Percentiles rank a stretch among this genome's conserved stretches.
Conservation (phyloP, 2,329 filamentous ascomycete species). For the Aspergillus texensis region DNA sequence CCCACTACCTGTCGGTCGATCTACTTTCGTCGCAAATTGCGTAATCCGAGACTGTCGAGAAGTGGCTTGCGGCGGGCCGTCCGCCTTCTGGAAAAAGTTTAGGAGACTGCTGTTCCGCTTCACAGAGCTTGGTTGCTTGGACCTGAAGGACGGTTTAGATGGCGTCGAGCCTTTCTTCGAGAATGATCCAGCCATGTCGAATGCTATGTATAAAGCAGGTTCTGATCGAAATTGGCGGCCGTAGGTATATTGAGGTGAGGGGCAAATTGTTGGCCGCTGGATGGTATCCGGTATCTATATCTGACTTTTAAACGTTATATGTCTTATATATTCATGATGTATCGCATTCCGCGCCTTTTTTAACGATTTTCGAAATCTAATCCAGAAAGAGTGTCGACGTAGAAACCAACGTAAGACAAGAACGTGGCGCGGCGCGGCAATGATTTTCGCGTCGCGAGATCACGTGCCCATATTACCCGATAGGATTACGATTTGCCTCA, state of each 20-base stretch:
- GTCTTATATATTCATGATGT: neutral
- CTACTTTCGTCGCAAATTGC: constrained; percentile 37
- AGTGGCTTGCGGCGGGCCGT: constrained; percentile 55
- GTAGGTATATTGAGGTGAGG: neutral
- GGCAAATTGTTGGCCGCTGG: neutral
- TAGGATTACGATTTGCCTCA: neutral
- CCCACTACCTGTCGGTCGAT: constrained; percentile 30
- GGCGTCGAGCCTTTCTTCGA: constrained; percentile 30
- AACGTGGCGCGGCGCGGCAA: constrained; percentile 16
- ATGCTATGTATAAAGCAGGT: neutral
- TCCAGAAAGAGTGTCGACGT: neutral
- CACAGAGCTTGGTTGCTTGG: constrained; percentile 21
- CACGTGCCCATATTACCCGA: constrained; percentile 19
- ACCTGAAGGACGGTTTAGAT: constrained; percentile 17
- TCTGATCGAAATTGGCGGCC: neutral
- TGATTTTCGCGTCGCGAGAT: constrained; percentile 24
- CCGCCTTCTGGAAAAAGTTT: constrained; percentile 73
- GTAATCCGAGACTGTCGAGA: constrained; percentile 58
- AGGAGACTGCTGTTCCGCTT: constrained; percentile 67
- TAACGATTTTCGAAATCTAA: neutral
- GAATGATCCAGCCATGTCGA: constrained; percentile 28
- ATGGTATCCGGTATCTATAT: neutral
- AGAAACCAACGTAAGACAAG: constrained; percentile 1
- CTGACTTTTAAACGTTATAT: neutral
- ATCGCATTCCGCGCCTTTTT: neutral